phyloP scores from a whole-genome alignment of 164 flowering plant species.

The Malania oleifera region DNA sequence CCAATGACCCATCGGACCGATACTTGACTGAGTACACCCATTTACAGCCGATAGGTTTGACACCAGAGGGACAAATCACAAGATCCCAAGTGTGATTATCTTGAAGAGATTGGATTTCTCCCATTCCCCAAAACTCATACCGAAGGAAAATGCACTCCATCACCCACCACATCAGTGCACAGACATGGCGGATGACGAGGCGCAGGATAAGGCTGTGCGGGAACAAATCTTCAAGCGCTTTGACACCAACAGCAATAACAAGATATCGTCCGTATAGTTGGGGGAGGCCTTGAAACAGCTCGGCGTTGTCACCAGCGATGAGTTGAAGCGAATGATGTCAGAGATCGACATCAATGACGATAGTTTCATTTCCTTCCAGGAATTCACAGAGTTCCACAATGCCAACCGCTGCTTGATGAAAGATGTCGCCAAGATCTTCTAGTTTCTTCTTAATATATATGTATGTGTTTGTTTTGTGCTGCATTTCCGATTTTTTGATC shows the following conservation, averaged over 20 bases:
- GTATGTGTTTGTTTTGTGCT: not conserved
- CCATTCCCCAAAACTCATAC: not conserved
- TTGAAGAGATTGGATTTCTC: no score
- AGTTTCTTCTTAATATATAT: not conserved
- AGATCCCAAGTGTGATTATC: no score
- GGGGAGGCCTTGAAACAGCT: constrained; percentile 46
- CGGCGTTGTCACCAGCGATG: constrained; percentile 37
- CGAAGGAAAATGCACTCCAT: not conserved
- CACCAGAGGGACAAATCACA: no score
- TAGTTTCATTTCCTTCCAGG: constrained; percentile 51
- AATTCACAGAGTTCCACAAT: constrained; percentile 36
- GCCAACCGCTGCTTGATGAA: constrained; percentile 54
- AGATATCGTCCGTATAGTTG: constrained; percentile 47
- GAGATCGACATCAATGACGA: constrained; percentile 66
- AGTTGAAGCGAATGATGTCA: constrained; percentile 47
- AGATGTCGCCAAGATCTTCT: constrained; percentile 58
- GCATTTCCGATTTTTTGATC: no score
- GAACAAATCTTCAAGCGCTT: constrained; percentile 53
- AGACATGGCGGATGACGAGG: constrained; percentile 35
- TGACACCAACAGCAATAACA: constrained; percentile 51
- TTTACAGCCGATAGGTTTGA: no score
- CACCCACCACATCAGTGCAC: no score
- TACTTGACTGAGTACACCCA: no score
- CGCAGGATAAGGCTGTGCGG: constrained; percentile 18
- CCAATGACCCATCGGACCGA: no score